Conservation (phyloP, 805 yeast species). For the Phaffomyces opuntiae region DNA sequence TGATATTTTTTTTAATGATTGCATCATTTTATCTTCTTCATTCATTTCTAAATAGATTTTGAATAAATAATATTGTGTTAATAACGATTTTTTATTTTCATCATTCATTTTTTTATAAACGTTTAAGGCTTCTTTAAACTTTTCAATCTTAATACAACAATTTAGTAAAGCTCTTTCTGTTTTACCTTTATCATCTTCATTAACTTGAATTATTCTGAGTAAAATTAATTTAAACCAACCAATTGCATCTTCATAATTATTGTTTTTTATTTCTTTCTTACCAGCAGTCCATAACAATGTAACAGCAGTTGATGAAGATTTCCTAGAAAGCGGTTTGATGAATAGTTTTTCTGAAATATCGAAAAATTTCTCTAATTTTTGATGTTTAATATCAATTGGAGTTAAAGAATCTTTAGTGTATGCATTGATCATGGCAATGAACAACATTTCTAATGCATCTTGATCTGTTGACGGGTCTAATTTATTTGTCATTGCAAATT, state of each 20-base stretch:
- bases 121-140: constrained; percentile 17
- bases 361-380: constrained; percentile 20
- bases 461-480: constrained; percentile 22
- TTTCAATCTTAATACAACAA: constrained; percentile 20
- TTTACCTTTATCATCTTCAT: constrained; percentile 28
- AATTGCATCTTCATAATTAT: constrained; percentile 16
- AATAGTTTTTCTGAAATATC: constrained; percentile 25
- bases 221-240: constrained; percentile 24
- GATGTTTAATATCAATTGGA: constrained; percentile 17
- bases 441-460: constrained; percentile 15
- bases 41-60: constrained; percentile 15
- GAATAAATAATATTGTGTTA: constrained; percentile 29
- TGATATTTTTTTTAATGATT: constrained; percentile 27
- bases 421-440: constrained; percentile 25
- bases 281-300: constrained; percentile 36
- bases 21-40: constrained; percentile 12
- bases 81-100: constrained; percentile 18
- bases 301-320: constrained; percentile 26
- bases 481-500: constrained; percentile 29
- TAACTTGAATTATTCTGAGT: constrained; percentile 19
- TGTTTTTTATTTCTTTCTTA: constrained; percentile 23
- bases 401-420: constrained; percentile 21
- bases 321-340: constrained; percentile 20
- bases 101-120: constrained; percentile 22
- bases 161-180: constrained; percentile 30